Conservation (phyloP, 768 basidiomycete species). For the Fistulinella prunicolor region DNA sequence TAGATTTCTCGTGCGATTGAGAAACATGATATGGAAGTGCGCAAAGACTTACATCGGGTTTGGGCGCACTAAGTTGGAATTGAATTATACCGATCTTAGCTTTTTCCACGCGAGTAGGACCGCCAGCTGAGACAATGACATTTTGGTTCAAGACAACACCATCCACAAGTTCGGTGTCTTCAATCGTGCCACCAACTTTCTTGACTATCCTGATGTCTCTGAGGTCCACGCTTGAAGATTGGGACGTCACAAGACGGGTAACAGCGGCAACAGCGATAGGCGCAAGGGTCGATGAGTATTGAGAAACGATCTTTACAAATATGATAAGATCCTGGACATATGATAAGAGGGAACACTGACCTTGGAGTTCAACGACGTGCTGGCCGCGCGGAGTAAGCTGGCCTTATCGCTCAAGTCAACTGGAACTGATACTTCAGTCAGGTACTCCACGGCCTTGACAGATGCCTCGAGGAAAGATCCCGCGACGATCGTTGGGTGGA, state of each 20-base stretch:
- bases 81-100: slow-evolving; percentile 98
- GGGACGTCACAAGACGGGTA: slow-evolving; percentile 81
- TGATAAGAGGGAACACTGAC: slow-evolving; percentile 36
- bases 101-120: slow-evolving; percentile 94
- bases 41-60: slow-evolving; percentile 77
- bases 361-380: slow-evolving; percentile 95
- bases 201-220: slow-evolving; percentile 95
- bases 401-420: slow-evolving; percentile 88
- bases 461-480: slow-evolving; percentile 95
- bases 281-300: slow-evolving; percentile 97
- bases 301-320: slow-evolving; percentile 83
- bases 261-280: slow-evolving; percentile 98
- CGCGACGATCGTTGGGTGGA: slow-evolving; percentile 96
- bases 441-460: slow-evolving; percentile 87
- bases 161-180: slow-evolving; percentile 95
- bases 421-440: slow-evolving; percentile 89
- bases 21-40: background rate
- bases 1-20: slow-evolving; percentile 29
- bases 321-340: slow-evolving; percentile 7
- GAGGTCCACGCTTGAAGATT: slow-evolving; percentile 93
- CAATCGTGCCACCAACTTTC: slow-evolving; percentile 98
- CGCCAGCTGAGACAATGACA: slow-evolving; percentile 85
- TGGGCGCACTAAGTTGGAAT: slow-evolving; percentile 96
- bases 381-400: slow-evolving; percentile 86
- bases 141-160: slow-evolving; percentile 98